These are phyloP conservation scores for Musa itinerans DNA, from an alignment of 176 grass and related monocot genomes.

Conservation along the genomic window DNA sequence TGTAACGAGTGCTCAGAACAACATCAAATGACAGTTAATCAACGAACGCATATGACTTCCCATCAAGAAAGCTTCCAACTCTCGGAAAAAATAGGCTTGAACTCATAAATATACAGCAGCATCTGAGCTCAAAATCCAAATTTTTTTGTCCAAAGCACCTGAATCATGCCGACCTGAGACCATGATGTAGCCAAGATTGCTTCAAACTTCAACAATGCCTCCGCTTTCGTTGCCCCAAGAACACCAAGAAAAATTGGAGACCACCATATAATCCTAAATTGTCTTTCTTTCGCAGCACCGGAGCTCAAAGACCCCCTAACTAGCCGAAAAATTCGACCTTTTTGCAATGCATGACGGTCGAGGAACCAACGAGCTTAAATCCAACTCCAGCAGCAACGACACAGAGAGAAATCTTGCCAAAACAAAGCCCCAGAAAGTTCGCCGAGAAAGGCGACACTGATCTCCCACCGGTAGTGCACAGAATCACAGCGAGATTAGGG, in stretches of 20 bases:
- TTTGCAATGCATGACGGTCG: background rate
- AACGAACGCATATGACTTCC: background rate
- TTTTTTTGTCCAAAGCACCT: background rate
- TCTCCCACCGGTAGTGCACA: background rate
- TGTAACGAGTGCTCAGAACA: background rate
- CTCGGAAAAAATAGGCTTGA: background rate
- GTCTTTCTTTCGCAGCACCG: background rate
- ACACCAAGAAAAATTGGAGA: background rate
- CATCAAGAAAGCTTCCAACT: background rate
- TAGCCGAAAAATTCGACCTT: background rate
- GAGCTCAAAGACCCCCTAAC: background rate
- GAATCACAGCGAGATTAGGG: background rate
- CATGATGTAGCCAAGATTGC: background rate
- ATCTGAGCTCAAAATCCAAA: background rate
- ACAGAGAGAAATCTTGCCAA: background rate
- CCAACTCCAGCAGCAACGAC: background rate
- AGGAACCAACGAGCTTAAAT: background rate
- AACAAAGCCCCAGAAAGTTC: background rate
- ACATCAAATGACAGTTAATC: background rate
- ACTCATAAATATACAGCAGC: background rate
- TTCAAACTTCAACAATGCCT: background rate
- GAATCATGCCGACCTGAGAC: background rate
- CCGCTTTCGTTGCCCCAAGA: background rate
- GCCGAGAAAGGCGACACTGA: background rate
- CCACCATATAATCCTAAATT: background rate